Conservation (phyloP, 441 rosid genomes). For the Adansonia grandidieri region DNA sequence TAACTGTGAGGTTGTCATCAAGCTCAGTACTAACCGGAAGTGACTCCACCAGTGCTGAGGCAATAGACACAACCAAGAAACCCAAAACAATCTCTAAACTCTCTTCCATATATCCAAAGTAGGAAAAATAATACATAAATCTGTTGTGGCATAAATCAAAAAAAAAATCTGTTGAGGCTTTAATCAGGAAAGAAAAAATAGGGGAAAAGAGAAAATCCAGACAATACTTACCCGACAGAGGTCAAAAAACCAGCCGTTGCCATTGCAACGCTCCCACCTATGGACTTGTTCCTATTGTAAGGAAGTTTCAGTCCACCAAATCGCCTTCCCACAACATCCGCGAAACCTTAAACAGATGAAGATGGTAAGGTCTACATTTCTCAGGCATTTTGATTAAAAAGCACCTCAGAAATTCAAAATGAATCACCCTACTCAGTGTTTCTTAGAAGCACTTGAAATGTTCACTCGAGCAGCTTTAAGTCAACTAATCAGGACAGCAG, state of each 20-base stretch:
- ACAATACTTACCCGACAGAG: slow-evolving; percentile 52
- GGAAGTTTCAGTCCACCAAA: slow-evolving; percentile 68
- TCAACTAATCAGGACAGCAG: not conserved
- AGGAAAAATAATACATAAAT: slow-evolving; percentile 73
- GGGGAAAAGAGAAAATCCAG: not conserved
- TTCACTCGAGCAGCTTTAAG: not conserved
- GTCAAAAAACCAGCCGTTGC: slow-evolving; percentile 66
- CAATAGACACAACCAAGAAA: slow-evolving; percentile 65
- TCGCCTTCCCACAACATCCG: slow-evolving; percentile 76
- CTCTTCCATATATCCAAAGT: slow-evolving; percentile 60
- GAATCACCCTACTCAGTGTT: not conserved
- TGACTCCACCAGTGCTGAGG: slow-evolving; percentile 78
- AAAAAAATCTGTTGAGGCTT: slow-evolving; percentile 9
- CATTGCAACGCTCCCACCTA: slow-evolving; percentile 81
- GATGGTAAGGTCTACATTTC: not conserved
- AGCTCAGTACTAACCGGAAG: slow-evolving; percentile 76
- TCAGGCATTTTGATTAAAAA: not conserved
- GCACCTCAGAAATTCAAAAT: not conserved
- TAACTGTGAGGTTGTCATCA: slow-evolving; percentile 86
- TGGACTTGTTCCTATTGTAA: slow-evolving; percentile 69
- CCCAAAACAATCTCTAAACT: slow-evolving; percentile 57
- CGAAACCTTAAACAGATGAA: slow-evolving; percentile 56
- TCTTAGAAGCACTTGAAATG: not conserved
- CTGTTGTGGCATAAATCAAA: too few species aligned
- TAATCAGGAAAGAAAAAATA: not conserved